A percentile compares a stretch with the other conserved stretches of the same genome.
Conservation (phyloP, 192 early-diverging fungal genomes). For the Chytriomyces confervae region DNA sequence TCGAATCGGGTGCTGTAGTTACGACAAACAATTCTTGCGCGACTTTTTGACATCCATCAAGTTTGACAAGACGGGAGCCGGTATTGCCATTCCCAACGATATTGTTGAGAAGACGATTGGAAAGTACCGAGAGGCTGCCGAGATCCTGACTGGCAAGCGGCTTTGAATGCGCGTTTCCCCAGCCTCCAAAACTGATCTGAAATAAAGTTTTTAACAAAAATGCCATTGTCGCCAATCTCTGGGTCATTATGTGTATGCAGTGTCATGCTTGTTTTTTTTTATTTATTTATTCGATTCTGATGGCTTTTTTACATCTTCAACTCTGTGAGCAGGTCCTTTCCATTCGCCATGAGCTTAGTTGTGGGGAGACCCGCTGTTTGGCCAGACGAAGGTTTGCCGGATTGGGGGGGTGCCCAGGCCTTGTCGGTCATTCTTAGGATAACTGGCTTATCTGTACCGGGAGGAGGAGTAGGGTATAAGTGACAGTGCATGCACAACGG, state of each 20-base stretch:
- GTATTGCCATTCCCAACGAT: conserved; percentile 84
- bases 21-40: conserved; percentile 97
- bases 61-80: conserved; percentile 81
- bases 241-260: background rate
- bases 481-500: no score
- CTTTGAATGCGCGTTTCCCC: background rate
- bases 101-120: conserved; percentile 84
- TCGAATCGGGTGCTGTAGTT: conserved; percentile 51
- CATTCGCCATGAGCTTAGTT: conserved; percentile 34
- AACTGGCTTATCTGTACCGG: conserved; percentile 23
- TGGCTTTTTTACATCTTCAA: conserved; percentile 3
- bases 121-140: conserved; percentile 92
- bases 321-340: conserved; percentile 29
- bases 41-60: conserved; percentile 86
- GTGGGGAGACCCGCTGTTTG: background rate
- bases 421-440: conserved; percentile 23
- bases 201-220: background rate
- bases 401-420: background rate
- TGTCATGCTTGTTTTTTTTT: background rate
- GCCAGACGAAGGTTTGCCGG: background rate
- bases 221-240: background rate
- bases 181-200: background rate
- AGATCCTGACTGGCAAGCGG: conserved; percentile 70
- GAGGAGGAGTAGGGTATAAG: background rate
- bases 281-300: background rate